Evolutionary conservation across 441 rosid species (phyloP).

Genomic region (Populus hybrid): DNA sequence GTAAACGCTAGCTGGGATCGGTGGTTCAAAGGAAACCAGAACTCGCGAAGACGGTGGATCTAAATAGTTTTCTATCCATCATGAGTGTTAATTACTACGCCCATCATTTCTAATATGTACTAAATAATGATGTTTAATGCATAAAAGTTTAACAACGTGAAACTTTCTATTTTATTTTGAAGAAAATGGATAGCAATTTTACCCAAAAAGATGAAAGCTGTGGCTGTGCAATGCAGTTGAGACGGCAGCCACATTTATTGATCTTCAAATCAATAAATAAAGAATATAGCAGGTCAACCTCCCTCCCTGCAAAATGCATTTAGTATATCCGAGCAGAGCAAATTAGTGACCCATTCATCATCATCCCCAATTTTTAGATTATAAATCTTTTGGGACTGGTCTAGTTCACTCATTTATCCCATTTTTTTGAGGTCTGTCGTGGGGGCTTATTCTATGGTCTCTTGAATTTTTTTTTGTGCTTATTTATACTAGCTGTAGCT

Average conservation of each 20-base stretch:
- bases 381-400: not conserved
- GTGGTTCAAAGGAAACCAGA: constrained; percentile 21
- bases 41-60: constrained; percentile 20
- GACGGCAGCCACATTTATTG: not conserved
- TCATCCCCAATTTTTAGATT: not conserved
- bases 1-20: constrained; percentile 17
- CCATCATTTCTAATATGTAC: no score
- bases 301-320: not conserved
- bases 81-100: not conserved
- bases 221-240: not conserved
- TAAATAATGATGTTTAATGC: not conserved
- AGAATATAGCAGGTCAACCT: not conserved
- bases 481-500: no score
- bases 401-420: not conserved
- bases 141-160: not conserved
- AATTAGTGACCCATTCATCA: not conserved
- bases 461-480: not conserved
- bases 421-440: no score
- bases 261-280: not conserved
- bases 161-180: not conserved
- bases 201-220: not conserved
- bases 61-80: not conserved
- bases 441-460: not conserved
- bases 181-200: not conserved
- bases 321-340: not conserved